These are phyloP conservation scores for Acanthamoeba lenticulata DNA, from an alignment of 208 protist species.

Conservation along the genomic window DNA sequence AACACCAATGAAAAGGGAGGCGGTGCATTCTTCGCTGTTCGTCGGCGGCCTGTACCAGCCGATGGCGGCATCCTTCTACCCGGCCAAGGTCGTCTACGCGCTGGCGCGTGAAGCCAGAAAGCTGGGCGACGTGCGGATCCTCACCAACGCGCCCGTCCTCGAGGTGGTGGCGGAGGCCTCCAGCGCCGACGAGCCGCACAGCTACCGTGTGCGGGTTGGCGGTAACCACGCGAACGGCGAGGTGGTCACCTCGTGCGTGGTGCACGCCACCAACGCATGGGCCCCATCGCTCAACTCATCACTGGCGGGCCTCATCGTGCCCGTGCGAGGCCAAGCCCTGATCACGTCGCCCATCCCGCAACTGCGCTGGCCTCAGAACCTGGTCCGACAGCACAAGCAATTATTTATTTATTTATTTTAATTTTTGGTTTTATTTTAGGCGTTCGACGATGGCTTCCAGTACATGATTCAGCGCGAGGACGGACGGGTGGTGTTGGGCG, in stretches of 20 bases:
- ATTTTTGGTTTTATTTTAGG: not conserved
- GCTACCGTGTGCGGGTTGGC: not conserved
- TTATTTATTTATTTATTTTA: not conserved
- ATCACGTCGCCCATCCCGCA: not conserved
- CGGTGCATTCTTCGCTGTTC: not conserved
- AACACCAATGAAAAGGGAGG: constrained; percentile 9
- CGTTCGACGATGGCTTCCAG: constrained; percentile 42
- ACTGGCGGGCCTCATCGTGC: not conserved
- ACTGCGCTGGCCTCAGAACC: not conserved
- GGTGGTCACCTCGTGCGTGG: not conserved
- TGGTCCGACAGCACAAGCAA: not conserved
- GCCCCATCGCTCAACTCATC: not conserved
- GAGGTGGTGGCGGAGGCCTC: not conserved
- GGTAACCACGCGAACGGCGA: not conserved
- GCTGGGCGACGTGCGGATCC: not conserved
- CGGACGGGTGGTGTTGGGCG: constrained; percentile 39
- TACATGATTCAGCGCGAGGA: constrained; percentile 56
- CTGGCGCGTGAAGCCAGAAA: not conserved
- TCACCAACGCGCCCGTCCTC: not conserved
- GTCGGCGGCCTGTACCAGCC: constrained; percentile 18
- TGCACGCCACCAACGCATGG: constrained; percentile 64
- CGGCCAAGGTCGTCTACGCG: constrained; percentile 49
- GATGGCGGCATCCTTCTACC: not conserved
- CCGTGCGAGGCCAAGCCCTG: not conserved
- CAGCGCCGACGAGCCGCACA: not conserved